Evolutionary conservation across 345 rosid species (phyloP), one percentile per base, ranked within the genome.

Genomic region (Rhizophora apiculata): DNA sequence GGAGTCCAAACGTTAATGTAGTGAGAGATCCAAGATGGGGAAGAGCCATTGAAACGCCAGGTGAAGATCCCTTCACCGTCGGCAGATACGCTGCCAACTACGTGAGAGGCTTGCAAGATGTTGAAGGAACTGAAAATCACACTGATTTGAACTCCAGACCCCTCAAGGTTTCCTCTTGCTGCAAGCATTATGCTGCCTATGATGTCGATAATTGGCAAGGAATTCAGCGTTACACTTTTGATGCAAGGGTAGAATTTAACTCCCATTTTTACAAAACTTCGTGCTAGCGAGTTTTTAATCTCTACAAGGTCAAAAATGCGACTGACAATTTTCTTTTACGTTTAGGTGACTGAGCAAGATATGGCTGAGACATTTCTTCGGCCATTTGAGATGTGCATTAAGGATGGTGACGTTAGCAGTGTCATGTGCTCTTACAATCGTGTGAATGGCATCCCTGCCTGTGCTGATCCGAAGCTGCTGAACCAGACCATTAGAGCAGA

Each of bases 1-100:
- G 85, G 88, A 82, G 85, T 65, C 88, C 86, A 11, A 80, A 68
- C 21, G 64, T 85, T 8, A 85, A 85, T 36, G 82, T 82, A 7
- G 79, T 72, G 1, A 61, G 88, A 32, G 86, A 85, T 60, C 88
- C 86, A 2, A 64, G 86, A 70, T 80, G 88, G 88, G 85, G 85
- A 22, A 77, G 88, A 49, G 37, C 60, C 24, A 16, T 51, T 0
- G 88, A 85, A 63, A 85, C 88, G 0, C 85, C 86, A 0, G 85
- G 86, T 19, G 86, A 85, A 60, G 88, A 85, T 71, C 88, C 86
- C 1, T 74, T 60, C 1, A 55, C 68, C 1, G 88, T 76, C 19
- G 85, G 85, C 4, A 72, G 11, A 22, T 82, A 82, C 8, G 86
- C 80, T 4, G 63, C 72, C 5, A 74, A 71, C 56, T 85, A 78